A percentile compares a stretch with the other conserved stretches of the same genome.
These are phyloP conservation scores for Solanum hybrid DNA, from an alignment of 305 asterid genomes.

Conservation along the genomic window DNA sequence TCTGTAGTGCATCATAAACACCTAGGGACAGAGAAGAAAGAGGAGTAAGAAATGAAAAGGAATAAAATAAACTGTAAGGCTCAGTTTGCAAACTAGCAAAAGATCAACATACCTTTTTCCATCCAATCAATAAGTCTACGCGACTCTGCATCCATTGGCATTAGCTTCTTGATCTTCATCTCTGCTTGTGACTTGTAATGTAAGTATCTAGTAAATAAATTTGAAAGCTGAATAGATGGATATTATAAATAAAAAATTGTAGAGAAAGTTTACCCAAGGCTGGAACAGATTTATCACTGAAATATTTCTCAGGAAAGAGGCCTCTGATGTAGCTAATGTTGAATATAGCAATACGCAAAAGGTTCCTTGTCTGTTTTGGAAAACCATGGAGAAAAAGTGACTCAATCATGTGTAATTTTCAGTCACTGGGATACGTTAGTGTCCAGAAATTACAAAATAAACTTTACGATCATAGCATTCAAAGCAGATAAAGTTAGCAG, in stretches of 20 bases:
- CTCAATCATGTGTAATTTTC: not conserved
- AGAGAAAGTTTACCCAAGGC: slow-evolving; percentile 55
- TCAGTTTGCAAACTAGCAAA: not conserved
- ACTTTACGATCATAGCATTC: slow-evolving; percentile 26
- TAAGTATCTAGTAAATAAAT: slow-evolving; percentile 7
- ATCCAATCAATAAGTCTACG: slow-evolving; percentile 93
- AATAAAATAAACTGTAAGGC: not conserved
- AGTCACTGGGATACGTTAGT: not conserved
- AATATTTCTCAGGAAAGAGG: slow-evolving; percentile 89
- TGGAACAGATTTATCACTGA: slow-evolving; percentile 86
- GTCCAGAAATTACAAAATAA: not conserved
- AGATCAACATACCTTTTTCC: slow-evolving; percentile 65
- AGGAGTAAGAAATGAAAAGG: slow-evolving; percentile 11
- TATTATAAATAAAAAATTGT: not conserved
- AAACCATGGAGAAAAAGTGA: slow-evolving; percentile 5
- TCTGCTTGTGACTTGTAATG: slow-evolving; percentile 33
- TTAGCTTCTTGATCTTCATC: slow-evolving; percentile 93
- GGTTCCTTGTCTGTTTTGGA: slow-evolving; percentile 67
- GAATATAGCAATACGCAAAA: slow-evolving; percentile 92
- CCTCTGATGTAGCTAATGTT: slow-evolving; percentile 94
- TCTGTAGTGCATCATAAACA: slow-evolving; percentile 92
- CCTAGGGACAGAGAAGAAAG: slow-evolving; percentile 30
- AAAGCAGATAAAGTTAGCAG: not conserved
- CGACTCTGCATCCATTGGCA: slow-evolving; percentile 97
- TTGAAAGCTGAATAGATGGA: not conserved